Evolutionary conservation across 1,284 basidiomycete genomes (phyloP).

Genomic region (Caloboletus inedulis): DNA sequence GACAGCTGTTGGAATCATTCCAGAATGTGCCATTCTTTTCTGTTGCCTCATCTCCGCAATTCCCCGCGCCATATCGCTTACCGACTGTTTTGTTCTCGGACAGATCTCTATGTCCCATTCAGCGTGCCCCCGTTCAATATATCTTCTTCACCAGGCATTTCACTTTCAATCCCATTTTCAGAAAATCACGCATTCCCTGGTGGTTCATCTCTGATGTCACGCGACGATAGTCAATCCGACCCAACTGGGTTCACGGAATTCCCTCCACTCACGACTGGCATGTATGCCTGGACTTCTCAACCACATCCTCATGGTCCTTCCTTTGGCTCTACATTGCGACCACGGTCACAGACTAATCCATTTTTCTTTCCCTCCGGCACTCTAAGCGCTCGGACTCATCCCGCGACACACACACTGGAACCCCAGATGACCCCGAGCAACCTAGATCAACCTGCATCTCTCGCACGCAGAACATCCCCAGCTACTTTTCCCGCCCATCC

Average conservation of each 20-base stretch:
- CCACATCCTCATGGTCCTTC: background rate
- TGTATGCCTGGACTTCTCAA: background rate
- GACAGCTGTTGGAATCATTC: background rate
- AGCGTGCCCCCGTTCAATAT: background rate
- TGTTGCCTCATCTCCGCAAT: background rate
- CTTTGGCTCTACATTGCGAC: background rate
- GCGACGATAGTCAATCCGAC: constrained; percentile 1
- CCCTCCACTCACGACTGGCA: background rate
- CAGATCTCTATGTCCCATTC: constrained; percentile 8
- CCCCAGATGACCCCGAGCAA: background rate
- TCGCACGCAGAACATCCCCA: background rate
- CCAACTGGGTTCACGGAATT: background rate
- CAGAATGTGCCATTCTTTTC: background rate
- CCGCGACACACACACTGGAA: background rate
- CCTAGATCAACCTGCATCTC: background rate
- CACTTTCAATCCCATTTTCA: background rate
- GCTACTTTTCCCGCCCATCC: constrained; percentile 5
- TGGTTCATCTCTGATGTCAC: background rate
- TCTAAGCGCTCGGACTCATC: background rate
- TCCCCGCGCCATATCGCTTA: background rate
- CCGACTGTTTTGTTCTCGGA: background rate
- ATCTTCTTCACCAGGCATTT: constrained; percentile 1
- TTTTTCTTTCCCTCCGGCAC: background rate
- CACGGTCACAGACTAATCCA: constrained; percentile 3
- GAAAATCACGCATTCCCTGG: background rate